phyloP scores from a whole-genome alignment of 805 yeast species.

The Pichia manshurica region DNA sequence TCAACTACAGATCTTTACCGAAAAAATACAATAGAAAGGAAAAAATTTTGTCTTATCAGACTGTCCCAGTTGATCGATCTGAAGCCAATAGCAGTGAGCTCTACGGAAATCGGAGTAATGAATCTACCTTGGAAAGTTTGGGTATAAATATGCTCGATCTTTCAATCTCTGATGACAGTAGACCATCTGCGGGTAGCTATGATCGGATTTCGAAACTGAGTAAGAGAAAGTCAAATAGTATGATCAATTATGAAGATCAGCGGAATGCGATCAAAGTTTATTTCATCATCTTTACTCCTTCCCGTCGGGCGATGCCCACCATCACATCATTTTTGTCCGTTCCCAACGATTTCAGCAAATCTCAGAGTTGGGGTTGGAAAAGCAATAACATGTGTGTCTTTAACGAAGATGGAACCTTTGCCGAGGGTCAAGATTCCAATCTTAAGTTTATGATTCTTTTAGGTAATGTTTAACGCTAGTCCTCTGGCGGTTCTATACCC shows the following conservation, averaged over 20 bases:
- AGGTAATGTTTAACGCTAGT: conserved; percentile 34
- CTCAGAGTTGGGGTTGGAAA: conserved; percentile 63
- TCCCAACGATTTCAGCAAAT: conserved; percentile 46
- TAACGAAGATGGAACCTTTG: conserved; percentile 42
- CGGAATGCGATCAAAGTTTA: conserved; percentile 42
- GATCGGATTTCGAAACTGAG: background rate
- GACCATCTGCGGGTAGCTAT: background rate
- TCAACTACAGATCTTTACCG: conserved; percentile 25
- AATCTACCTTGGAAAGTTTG: conserved; percentile 19
- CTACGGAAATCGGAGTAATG: background rate
- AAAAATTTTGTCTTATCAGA: background rate
- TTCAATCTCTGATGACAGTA: conserved; percentile 15
- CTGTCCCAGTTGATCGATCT: background rate
- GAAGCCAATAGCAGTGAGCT: background rate
- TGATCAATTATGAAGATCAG: conserved; percentile 37
- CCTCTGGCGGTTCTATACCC: too few relatives aligned
- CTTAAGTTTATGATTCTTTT: conserved; percentile 45
- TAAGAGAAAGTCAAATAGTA: background rate
- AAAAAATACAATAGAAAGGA: conserved; percentile 11
- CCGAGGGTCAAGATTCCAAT: conserved; percentile 38
- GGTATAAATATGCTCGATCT: conserved; percentile 18
- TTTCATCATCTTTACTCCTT: conserved; percentile 50
- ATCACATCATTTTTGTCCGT: conserved; percentile 49
- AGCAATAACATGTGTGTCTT: conserved; percentile 49
- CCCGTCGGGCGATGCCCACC: conserved; percentile 39